Evolutionary conservation across 345 rosid species (phyloP), one percentile per base, ranked within the genome.

Genomic region (Aquilaria yunnanensis): DNA sequence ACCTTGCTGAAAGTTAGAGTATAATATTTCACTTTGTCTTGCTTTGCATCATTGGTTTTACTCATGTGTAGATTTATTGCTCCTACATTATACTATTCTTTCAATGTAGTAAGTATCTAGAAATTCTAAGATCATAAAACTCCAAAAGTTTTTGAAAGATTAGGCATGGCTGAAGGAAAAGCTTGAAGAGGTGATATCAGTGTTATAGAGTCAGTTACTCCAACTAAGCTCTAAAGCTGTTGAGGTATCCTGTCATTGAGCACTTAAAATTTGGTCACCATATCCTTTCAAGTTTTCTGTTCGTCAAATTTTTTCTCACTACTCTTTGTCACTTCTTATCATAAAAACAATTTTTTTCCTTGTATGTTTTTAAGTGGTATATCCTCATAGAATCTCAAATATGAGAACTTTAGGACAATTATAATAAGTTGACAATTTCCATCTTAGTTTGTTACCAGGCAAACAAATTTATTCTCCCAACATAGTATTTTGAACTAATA

Each of bases 191-290:
- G 94, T 91, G 70, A 87, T 95, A 72, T 80, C 92, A 45, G 31
- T 69, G 37, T 60, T 95, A 55, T 96, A 87, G 66, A 80, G 82
- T 69, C 98, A 87, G 68, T 71, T 95, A 71, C 62, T 87, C 72
- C 94, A 87, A 49, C 14, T 95, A 64, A 91, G 94, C 77, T 78
- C 80, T 61, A 92, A 89, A 68, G 99, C 94, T 47, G 98, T 89
- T 48, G 99, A 91, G 98, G 98, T 91, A 80, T 61, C 68, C 16
- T 60, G 16, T 62, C 45, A 10, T 12, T 23, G 32, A 51, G 33
- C 61, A 56, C 58, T 67, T 8, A 32, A 11, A 56, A 13, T 47
- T 46, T 2, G 16, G 63, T 46, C 51, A 41, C 47, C 51, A 51
- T 61, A 29, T 37, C 43, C 43, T 37, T 37, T 37, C 43, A 4